These are phyloP conservation scores for Beauveria asiatica DNA, from an alignment of 2,329 filamentous ascomycete species.

Conservation along the genomic window DNA sequence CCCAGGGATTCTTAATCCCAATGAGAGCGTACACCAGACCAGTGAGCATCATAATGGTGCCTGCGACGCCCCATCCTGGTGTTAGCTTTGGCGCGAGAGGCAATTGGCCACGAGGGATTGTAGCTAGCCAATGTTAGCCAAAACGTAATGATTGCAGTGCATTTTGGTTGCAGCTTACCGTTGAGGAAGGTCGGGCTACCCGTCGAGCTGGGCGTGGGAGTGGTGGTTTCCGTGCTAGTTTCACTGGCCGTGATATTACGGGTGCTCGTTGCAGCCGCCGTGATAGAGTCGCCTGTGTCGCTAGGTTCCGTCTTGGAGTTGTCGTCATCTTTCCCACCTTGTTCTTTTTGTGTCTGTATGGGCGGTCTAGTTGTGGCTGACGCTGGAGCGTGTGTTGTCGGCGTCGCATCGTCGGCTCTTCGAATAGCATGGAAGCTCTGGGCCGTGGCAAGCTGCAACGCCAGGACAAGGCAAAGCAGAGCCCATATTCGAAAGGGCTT, in stretches of 20 bases:
- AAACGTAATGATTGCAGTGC: not conserved
- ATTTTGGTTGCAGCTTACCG: slow-evolving; percentile 19
- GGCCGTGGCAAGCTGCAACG: slow-evolving; percentile 29
- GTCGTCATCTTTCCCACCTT: not conserved
- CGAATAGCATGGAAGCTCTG: slow-evolving; percentile 23
- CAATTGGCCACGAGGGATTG: slow-evolving; percentile 44
- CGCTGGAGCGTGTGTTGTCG: slow-evolving; percentile 8
- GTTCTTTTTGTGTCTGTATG: slow-evolving; percentile 12
- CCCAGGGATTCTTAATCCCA: slow-evolving; percentile 72
- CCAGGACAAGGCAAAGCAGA: slow-evolving; percentile 31
- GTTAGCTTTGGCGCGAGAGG: slow-evolving; percentile 69
- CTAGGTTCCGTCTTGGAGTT: not conserved
- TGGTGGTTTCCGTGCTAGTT: slow-evolving; percentile 9
- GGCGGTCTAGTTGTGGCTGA: slow-evolving; percentile 14
- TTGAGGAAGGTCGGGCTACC: slow-evolving; percentile 26
- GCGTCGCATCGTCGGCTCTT: slow-evolving; percentile 21
- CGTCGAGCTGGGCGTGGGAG: slow-evolving; percentile 14
- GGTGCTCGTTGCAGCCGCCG: not conserved
- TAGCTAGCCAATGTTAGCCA: slow-evolving; percentile 24
- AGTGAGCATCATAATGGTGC: slow-evolving; percentile 63
- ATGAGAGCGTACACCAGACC: slow-evolving; percentile 66
- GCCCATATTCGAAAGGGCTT: slow-evolving; percentile 27
- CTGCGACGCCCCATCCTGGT: slow-evolving; percentile 71
- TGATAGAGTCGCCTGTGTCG: not conserved
- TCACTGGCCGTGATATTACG: slow-evolving; percentile 2